Conservation (phyloP, 2,329 filamentous ascomycete species). For the Zymoseptoria ardabiliae region DNA sequence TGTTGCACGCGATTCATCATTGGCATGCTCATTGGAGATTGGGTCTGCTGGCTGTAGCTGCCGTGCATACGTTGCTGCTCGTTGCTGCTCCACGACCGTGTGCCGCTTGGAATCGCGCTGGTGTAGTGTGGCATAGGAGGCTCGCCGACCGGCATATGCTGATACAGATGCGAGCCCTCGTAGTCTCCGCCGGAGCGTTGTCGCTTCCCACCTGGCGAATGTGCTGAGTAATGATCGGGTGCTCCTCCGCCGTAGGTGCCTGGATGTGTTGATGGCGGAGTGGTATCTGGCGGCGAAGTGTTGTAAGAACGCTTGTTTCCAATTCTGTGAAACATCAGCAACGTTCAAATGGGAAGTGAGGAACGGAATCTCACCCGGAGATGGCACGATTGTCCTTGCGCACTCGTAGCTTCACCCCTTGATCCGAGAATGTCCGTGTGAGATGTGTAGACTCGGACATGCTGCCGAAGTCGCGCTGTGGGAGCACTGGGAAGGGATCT, state of each 20-base stretch:
- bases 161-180: conserved; percentile 16
- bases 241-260: conserved; percentile 14
- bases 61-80: conserved; percentile 10
- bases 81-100: conserved; percentile 6
- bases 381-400: conserved; percentile 66
- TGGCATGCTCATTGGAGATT: conserved; percentile 7
- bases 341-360: background rate
- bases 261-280: conserved; percentile 11
- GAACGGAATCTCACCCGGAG: conserved; percentile 7
- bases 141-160: conserved; percentile 7
- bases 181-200: conserved; percentile 23
- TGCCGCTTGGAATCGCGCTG: conserved; percentile 11
- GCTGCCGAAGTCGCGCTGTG: conserved; percentile 64
- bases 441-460: conserved; percentile 75
- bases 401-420: conserved; percentile 74
- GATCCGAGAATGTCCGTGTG: conserved; percentile 76
- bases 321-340: conserved; percentile 8
- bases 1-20: conserved; percentile 10
- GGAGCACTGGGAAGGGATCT: conserved; percentile 52
- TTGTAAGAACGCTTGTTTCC: conserved; percentile 16
- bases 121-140: conserved; percentile 9
- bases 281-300: conserved; percentile 13
- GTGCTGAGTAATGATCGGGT: conserved; percentile 15
- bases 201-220: conserved; percentile 18
- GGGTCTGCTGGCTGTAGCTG: conserved; percentile 10